A percentile compares a stretch with the other conserved stretches of the same genome.
phyloP scores from a whole-genome alignment of 441 rosid species.

The Melastoma candidum region DNA sequence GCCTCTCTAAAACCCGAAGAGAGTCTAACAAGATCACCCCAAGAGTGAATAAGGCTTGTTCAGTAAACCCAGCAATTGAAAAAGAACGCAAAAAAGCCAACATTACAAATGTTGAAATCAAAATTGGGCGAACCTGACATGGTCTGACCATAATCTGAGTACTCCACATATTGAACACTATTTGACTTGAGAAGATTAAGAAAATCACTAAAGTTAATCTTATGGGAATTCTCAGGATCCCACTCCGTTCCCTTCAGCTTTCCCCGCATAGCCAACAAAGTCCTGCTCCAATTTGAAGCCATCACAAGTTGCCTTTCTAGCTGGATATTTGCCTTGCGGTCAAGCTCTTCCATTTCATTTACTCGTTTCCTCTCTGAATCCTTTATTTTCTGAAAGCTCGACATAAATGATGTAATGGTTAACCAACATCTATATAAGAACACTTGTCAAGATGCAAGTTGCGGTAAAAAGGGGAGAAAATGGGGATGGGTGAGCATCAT shows the following conservation, averaged over 20 bases:
- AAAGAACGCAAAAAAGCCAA: background rate
- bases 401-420: background rate
- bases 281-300: constrained; percentile 88
- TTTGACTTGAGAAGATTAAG: constrained; percentile 62
- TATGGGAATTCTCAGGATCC: constrained; percentile 78
- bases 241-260: constrained; percentile 83
- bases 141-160: constrained; percentile 80
- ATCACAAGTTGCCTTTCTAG: constrained; percentile 86
- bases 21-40: too few relatives aligned
- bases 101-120: background rate
- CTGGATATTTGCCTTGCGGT: constrained; percentile 68
- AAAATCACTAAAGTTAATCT: constrained; percentile 73
- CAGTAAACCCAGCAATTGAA: background rate
- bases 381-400: constrained; percentile 39
- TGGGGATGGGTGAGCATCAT: too few relatives aligned
- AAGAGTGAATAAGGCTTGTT: too few relatives aligned
- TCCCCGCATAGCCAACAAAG: constrained; percentile 57
- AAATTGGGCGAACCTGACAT: constrained; percentile 48
- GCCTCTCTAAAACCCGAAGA: too few relatives aligned
- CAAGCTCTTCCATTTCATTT: constrained; percentile 57
- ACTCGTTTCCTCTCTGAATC: constrained; percentile 66
- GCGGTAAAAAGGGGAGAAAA: background rate
- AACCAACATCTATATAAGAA: background rate
- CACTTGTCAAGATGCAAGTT: constrained; percentile 4
- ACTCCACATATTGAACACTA: constrained; percentile 83